phyloP scores from a whole-genome alignment of 2,329 filamentous ascomycete genomes.

The Trichoderma sp. region DNA sequence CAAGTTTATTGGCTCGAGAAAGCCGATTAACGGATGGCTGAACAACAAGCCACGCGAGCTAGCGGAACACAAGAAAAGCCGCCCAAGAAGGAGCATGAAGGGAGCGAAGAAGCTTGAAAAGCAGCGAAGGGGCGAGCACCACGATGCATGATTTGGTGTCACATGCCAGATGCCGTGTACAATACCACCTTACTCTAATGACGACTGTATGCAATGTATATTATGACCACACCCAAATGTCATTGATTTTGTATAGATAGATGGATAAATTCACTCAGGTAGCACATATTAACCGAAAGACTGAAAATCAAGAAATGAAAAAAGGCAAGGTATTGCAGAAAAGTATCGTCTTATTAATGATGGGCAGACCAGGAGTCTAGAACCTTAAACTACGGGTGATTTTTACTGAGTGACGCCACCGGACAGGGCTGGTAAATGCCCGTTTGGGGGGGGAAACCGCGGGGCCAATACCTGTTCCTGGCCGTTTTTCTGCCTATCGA shows the following conservation, averaged over 20 bases:
- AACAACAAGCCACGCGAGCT: slow-evolving; percentile 58
- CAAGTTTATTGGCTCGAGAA: slow-evolving; percentile 68
- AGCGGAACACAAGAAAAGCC: slow-evolving; percentile 49
- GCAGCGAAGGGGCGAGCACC: slow-evolving; percentile 31
- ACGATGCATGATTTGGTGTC: slow-evolving; percentile 14
- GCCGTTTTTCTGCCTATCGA: background rate
- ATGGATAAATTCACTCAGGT: background rate
- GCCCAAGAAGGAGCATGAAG: slow-evolving; percentile 72
- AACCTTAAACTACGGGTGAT: background rate
- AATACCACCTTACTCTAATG: background rate
- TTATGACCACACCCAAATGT: background rate
- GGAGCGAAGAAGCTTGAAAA: slow-evolving; percentile 50
- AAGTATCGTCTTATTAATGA: background rate
- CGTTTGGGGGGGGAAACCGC: background rate
- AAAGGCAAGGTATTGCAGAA: background rate
- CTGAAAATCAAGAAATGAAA: background rate
- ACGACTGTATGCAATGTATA: background rate
- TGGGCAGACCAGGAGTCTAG: background rate
- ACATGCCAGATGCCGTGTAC: background rate
- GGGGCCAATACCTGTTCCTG: slow-evolving; percentile 15
- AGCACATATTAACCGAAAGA: background rate
- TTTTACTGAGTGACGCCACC: slow-evolving; percentile 15
- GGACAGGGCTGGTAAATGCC: background rate
- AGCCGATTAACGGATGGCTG: slow-evolving; percentile 71
- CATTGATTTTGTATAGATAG: background rate